Base-by-base conservation (phyloP, 2,329 filamentous ascomycete species). In the Nectriaceae sp. region DNA sequence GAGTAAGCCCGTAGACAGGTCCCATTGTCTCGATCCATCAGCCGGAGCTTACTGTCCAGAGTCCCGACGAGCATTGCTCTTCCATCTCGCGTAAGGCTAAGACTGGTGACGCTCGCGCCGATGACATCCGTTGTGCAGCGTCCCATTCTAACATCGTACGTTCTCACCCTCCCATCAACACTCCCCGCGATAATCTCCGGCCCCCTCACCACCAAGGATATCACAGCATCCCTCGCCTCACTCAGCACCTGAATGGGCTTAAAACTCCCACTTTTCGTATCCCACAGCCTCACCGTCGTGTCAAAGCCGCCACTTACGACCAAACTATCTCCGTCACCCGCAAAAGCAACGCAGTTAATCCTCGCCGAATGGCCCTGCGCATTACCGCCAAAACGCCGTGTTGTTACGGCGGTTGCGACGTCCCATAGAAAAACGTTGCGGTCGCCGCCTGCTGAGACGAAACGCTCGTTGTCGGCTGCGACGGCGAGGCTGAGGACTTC, bases 391-490 rank as follows among this genome's bases (percentile, higher is more conserved):
- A 93, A 94, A 21, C 94, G 80, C 19, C 89, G 81, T 21, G 88
- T 74, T 4, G 93, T 96, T 59, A 82, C 78, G 16, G 88, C 90
- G 3, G 85, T 88, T 40, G 87, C 78, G 0, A 97, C 94, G 70
- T 99, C 94, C 94, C 94, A 97, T 4, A 97, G 78, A 65, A 97
- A 97, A 0, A 96, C 90, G 52, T 82, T 79, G 60, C 93, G 89
- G 73, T 99, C 94, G 50, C 94, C 94, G 57, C 94, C 94, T 1
- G 84, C 82, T n/a, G 87, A 92, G 10, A 85, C 87, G 68, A 99
- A 97, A 37, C 84, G 84, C 56, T 90, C 82, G 70, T 99, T 99
- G 72, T 90, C 87, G 20, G 75, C 65, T 6, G 83, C 75, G 42
- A 97, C 87, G 44, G 82, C 77, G 33, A 99, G 78, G 57, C 89